These are phyloP conservation scores for Prunus fruticosa DNA, from an alignment of 306 rosid genomes.

Conservation along the genomic window DNA sequence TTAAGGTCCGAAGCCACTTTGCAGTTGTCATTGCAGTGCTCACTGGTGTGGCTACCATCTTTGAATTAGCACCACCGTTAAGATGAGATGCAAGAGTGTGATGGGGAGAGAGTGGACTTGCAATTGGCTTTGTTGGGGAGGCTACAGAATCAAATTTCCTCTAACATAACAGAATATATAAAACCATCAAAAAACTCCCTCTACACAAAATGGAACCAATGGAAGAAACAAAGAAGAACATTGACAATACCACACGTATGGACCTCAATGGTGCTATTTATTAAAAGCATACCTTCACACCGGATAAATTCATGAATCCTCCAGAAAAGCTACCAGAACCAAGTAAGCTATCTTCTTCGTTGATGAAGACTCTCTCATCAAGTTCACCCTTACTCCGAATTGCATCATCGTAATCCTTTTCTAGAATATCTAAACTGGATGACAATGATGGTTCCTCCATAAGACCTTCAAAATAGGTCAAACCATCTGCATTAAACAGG, in stretches of 20 bases:
- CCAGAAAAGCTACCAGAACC: slow-evolving; percentile 81
- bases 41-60: slow-evolving; percentile 87
- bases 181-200: slow-evolving; percentile 13
- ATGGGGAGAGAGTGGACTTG: slow-evolving; percentile 85
- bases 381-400: slow-evolving; percentile 65
- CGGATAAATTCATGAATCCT: slow-evolving; percentile 48
- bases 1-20: slow-evolving; percentile 95
- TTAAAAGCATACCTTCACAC: slow-evolving; percentile 70
- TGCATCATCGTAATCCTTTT: slow-evolving; percentile 70
- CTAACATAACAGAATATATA: slow-evolving; percentile 38
- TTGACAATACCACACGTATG: neutral
- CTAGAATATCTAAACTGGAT: slow-evolving; percentile 61
- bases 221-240: neutral
- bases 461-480: slow-evolving; percentile 74
- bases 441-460: slow-evolving; percentile 65
- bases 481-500: slow-evolving; percentile 59
- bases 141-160: slow-evolving; percentile 72
- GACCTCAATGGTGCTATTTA: neutral
- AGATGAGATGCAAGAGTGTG: slow-evolving; percentile 72
- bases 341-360: slow-evolving; percentile 82
- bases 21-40: slow-evolving; percentile 99
- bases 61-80: slow-evolving; percentile 52
- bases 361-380: slow-evolving; percentile 87
- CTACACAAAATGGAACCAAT: neutral
- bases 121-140: slow-evolving; percentile 74